Evolutionary conservation across 306 rosid species (phyloP).

Genomic region (Vigna unguiculata): DNA sequence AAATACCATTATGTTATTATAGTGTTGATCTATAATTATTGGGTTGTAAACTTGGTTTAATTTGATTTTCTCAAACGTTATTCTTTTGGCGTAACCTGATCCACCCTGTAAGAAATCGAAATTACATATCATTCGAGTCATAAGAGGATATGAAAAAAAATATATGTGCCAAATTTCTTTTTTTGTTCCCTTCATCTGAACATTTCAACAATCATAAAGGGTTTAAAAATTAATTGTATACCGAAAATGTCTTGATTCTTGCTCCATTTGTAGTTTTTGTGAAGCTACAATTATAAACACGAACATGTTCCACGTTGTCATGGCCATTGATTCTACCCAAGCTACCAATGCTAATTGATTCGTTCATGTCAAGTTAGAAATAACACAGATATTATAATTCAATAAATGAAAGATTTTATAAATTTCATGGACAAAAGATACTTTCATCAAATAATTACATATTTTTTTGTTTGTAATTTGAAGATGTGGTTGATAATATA

Average conservation of each 20-base stretch:
- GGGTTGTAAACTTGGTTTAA: not conserved
- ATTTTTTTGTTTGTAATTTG: not conserved
- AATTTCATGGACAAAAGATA: too few relatives aligned
- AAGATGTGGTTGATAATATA: not conserved
- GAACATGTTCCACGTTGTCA: conserved; percentile 39
- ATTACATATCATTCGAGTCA: too few relatives aligned
- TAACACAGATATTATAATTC: not conserved
- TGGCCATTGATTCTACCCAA: conserved; percentile 38
- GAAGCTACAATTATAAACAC: conserved; percentile 44
- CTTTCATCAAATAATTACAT: not conserved
- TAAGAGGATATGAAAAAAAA: too few relatives aligned
- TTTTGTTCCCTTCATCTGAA: too few relatives aligned
- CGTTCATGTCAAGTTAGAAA: not conserved
- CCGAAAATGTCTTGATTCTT: conserved; percentile 54
- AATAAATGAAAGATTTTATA: not conserved
- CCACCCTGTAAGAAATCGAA: not conserved
- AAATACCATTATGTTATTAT: not conserved
- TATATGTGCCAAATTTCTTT: too few relatives aligned
- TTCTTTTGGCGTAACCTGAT: not conserved
- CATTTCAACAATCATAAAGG: too few relatives aligned
- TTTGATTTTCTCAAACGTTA: not conserved
- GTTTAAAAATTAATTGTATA: too few relatives aligned
- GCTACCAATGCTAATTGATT: conserved; percentile 51
- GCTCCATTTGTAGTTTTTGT: conserved; percentile 45
- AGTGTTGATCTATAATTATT: conserved; percentile 18